A percentile compares a stretch with the other conserved stretches of the same genome.
Conservation (phyloP, 177 flowering plant genomes). For the Vitis hybrid region DNA sequence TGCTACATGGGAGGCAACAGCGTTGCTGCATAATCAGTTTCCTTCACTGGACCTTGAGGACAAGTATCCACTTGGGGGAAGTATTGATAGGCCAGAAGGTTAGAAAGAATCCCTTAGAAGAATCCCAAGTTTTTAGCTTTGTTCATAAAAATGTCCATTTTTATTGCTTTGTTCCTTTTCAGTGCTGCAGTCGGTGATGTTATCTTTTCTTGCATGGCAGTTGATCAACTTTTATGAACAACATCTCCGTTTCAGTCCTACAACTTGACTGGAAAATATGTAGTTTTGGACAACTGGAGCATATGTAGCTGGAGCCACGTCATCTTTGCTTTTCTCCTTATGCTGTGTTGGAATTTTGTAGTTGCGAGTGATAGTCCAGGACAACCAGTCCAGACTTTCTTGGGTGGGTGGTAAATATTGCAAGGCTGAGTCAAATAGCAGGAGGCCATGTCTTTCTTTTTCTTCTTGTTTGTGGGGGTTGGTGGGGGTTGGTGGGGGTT, state of each 20-base stretch:
- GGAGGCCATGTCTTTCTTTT: not conserved
- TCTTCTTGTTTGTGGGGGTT: not conserved
- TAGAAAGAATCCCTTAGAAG: no score
- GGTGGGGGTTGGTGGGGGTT: not conserved
- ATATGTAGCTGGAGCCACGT: not conserved
- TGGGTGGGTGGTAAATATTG: not conserved
- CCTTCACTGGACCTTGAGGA: no score
- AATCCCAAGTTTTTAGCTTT: no score
- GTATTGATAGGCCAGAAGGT: no score
- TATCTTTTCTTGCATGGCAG: slow-evolving; percentile 34
- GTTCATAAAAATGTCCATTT: not conserved
- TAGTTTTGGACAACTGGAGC: not conserved
- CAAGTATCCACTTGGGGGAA: no score
- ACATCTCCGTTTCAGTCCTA: slow-evolving; percentile 63
- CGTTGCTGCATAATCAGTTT: no score
- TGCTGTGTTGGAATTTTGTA: slow-evolving; percentile 12
- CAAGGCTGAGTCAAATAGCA: slow-evolving; percentile 1
- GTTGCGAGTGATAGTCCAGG: slow-evolving; percentile 16
- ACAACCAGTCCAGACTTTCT: not conserved
- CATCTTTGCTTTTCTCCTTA: not conserved
- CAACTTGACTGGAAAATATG: slow-evolving; percentile 14
- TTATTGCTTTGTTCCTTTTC: not conserved
- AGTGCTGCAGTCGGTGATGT: not conserved
- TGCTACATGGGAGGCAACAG: no score
- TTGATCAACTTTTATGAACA: slow-evolving; percentile 84